Evolutionary conservation across 2,329 filamentous ascomycete species (phyloP), one percentile per base, ranked within the genome.

Genomic region (Colletotrichum gloeosporioides): DNA sequence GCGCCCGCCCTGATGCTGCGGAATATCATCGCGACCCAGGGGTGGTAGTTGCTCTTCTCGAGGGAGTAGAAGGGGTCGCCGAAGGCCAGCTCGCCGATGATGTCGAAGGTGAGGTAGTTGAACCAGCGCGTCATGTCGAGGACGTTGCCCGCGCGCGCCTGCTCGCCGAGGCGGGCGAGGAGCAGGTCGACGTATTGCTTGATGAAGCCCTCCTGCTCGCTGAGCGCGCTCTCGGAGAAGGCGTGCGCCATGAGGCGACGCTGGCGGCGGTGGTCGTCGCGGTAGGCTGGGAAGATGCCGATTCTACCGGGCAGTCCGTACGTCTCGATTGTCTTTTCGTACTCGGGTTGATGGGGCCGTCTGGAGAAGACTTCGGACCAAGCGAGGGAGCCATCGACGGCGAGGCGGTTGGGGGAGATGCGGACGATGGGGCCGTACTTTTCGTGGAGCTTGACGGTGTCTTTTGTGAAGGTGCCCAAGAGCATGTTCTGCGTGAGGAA

Each of bases 121-220:
- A 78, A 82, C 81, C 78, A 83, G 49, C 69, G 55, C 1, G 76
- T 77, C n/a, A 82, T 76, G 63, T 83, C 77, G 55, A 39, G n/a
- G 6, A 59, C 27, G 32, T 80, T 36, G 13, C 39, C 36, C 25
- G 71, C 69, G 7, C 53, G 36, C n/a, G 31, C 39, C 29, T 59
- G 25, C 32, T 79, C 71, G 62, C 68, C 31, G 49, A 82, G 59
- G 8, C 70, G 61, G 4, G 75, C 15, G 55, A 81, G 76, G 16
- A 84, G 71, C 12, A 79, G 68, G 34, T 83, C 76, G 25, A 82
- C 75, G 61, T 83, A 81, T 3, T 69, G 53, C 15, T 44, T 49
- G 55, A 85, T 81, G 25, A 81, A 71, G 1, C 78, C 77, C 68
- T 84, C 80, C 62, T 84, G 82, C 6, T 80, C 80, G 34, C 77